phyloP scores from a whole-genome alignment of 2,329 filamentous ascomycete species.

The Geoglossum cookeanum region DNA sequence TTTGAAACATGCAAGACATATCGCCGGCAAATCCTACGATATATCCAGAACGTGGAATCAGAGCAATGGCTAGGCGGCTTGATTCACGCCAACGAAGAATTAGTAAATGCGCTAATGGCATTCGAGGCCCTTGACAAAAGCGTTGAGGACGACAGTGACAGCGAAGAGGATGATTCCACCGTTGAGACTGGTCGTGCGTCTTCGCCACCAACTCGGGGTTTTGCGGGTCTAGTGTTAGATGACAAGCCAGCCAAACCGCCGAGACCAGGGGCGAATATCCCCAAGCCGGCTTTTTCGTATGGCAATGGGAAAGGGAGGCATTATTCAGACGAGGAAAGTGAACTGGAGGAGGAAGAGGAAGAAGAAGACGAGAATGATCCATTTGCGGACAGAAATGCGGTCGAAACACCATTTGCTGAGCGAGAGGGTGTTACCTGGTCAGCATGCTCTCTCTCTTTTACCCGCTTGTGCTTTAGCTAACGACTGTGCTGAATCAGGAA shows the following conservation, averaged over 20 bases:
- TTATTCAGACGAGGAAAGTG: not conserved
- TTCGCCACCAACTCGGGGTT: constrained; percentile 9
- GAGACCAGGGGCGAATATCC: constrained; percentile 23
- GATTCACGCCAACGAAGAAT: constrained; percentile 84
- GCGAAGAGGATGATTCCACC: constrained; percentile 25
- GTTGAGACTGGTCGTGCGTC: not conserved
- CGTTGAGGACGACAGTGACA: constrained; percentile 42
- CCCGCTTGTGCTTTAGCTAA: not conserved
- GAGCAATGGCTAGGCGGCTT: constrained; percentile 85
- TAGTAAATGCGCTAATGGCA: constrained; percentile 83
- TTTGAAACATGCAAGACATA: constrained; percentile 80
- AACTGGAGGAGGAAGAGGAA: constrained; percentile 8
- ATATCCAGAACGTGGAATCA: constrained; percentile 78
- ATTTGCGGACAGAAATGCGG: constrained; percentile 19
- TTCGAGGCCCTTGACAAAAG: constrained; percentile 74
- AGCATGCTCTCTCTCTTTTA: not conserved
- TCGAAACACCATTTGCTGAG: constrained; percentile 11
- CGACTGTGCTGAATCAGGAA: not conserved
- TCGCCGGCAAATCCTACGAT: constrained; percentile 67
- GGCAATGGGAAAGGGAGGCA: constrained; percentile 2
- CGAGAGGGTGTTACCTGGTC: not conserved
- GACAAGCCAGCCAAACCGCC: constrained; percentile 29
- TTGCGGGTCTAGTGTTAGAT: constrained; percentile 26
- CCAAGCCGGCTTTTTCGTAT: constrained; percentile 16
- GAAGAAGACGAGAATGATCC: constrained; percentile 19